These are phyloP conservation scores for Trametes maxima DNA, from an alignment of 768 basidiomycete genomes.

Conservation along the genomic window DNA sequence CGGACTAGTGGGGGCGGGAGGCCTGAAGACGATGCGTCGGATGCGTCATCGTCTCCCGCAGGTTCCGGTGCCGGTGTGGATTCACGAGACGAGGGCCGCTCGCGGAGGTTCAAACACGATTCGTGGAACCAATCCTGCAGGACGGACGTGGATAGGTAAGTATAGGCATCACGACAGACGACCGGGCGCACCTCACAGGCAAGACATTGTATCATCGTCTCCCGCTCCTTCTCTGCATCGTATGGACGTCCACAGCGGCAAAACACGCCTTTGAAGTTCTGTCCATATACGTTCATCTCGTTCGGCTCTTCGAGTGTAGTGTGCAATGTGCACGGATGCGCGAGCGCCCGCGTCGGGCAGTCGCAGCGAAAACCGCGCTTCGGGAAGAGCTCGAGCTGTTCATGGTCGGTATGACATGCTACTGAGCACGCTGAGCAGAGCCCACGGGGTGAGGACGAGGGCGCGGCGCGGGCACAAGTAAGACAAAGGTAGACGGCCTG, in stretches of 20 bases:
- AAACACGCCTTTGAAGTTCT: conserved; percentile 72
- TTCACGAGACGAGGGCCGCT: conserved; percentile 56
- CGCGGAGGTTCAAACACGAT: conserved; percentile 81
- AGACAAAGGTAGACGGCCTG: conserved; percentile 85
- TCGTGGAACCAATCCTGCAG: conserved; percentile 91
- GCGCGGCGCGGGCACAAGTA: conserved; percentile 54
- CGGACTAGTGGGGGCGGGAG: conserved; percentile 70
- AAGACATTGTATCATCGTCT: conserved; percentile 90
- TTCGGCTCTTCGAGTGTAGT: conserved; percentile 56
- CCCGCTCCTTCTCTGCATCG: conserved; percentile 69
- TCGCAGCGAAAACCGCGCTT: conserved; percentile 85
- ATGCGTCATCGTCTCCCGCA: conserved; percentile 50
- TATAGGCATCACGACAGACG: conserved; percentile 1
- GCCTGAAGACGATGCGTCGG: conserved; percentile 63
- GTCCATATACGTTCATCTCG: conserved; percentile 62
- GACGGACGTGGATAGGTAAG: background rate
- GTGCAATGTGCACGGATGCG: conserved; percentile 68
- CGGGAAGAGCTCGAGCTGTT: conserved; percentile 86
- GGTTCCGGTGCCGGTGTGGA: conserved; percentile 35
- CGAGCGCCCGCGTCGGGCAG: conserved; percentile 69
- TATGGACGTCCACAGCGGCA: conserved; percentile 77
- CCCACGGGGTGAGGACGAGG: conserved; percentile 47
- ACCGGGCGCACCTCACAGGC: conserved; percentile 70
- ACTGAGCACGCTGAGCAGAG: conserved; percentile 84
- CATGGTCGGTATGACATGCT: conserved; percentile 85